Conservation (phyloP, 164 flowering plant genomes). For the Stephania yunnanensis region DNA sequence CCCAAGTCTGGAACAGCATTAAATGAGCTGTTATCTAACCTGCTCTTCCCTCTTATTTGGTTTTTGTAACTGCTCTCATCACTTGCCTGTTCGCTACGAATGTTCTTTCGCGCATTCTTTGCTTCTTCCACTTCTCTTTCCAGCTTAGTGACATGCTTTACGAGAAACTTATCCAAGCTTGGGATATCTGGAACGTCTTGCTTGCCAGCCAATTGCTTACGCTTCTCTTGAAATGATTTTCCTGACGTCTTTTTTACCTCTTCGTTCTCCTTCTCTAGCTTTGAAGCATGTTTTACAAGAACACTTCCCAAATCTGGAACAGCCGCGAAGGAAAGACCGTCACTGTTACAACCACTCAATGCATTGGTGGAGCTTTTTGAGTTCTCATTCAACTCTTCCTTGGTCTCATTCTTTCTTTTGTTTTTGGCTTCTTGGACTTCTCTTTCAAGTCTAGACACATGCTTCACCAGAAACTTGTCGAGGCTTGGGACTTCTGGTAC, state of each 20-base stretch:
- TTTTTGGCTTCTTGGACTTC: conserved; percentile 80
- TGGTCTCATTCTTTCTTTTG: conserved; percentile 27
- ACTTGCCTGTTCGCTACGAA: too few species aligned
- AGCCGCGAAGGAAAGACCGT: conserved; percentile 6
- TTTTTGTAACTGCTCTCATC: conserved; percentile 14
- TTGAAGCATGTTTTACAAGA: conserved; percentile 56
- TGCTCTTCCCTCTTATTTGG: background rate
- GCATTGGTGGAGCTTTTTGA: conserved; percentile 6
- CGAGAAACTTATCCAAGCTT: conserved; percentile 73
- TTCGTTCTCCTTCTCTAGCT: conserved; percentile 57
- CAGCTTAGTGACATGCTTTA: conserved; percentile 67
- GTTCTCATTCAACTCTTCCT: conserved; percentile 19
- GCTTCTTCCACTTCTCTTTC: conserved; percentile 51
- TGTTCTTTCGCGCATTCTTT: conserved; percentile 35
- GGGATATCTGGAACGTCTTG: conserved; percentile 42
- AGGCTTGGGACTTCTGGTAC: conserved; percentile 61
- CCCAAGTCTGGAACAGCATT: conserved; percentile 42
- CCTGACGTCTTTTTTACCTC: conserved; percentile 33
- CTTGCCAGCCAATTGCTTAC: conserved; percentile 10
- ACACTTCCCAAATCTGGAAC: conserved; percentile 52
- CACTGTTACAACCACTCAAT: conserved; percentile 1
- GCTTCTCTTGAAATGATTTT: conserved; percentile 13
- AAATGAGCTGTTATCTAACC: background rate
- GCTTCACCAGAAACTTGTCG: conserved; percentile 83
- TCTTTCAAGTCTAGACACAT: conserved; percentile 70